A percentile compares a stretch with the other conserved stretches of the same genome.
These are phyloP conservation scores for Alternaria panax DNA, from an alignment of 2,329 filamentous ascomycete genomes.

Conservation along the genomic window DNA sequence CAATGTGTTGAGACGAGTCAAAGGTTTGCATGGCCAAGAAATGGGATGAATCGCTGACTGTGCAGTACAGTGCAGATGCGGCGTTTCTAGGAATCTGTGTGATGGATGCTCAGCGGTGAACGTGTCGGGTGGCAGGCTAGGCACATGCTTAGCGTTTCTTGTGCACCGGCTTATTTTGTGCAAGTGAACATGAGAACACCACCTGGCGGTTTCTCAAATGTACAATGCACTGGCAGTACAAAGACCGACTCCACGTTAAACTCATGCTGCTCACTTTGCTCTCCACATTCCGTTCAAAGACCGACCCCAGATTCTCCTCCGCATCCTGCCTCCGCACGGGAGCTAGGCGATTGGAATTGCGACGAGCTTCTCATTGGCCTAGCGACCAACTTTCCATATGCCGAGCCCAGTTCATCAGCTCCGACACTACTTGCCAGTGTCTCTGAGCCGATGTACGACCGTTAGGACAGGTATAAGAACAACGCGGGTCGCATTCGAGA, in stretches of 20 bases:
- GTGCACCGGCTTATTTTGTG: not conserved
- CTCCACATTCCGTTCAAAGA: slow-evolving; percentile 21
- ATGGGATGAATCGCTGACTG: not conserved
- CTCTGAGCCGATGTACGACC: not conserved
- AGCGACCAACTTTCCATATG: not conserved
- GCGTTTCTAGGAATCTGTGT: not conserved
- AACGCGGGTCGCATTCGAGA: not conserved
- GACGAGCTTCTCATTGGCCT: slow-evolving; percentile 1
- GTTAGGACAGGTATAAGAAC: not conserved
- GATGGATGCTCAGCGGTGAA: not conserved
- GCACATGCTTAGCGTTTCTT: slow-evolving; percentile 5
- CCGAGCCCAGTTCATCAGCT: not conserved
- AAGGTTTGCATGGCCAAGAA: not conserved
- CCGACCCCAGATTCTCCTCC: slow-evolving; percentile 31
- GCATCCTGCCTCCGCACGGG: slow-evolving; percentile 3
- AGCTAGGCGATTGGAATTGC: slow-evolving; percentile 2
- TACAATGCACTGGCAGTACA: not conserved
- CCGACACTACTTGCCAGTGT: not conserved
- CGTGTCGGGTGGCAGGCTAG: not conserved
- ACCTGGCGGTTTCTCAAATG: not conserved
- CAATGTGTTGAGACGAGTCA: not conserved
- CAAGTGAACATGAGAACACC: slow-evolving; percentile 3
- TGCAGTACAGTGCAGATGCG: not conserved
- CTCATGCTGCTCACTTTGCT: not conserved
- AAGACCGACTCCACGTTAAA: slow-evolving; percentile 13